Base-by-base conservation (phyloP, 2,329 filamentous ascomycete species). In the Phaeosphaeria sp. region DNA sequence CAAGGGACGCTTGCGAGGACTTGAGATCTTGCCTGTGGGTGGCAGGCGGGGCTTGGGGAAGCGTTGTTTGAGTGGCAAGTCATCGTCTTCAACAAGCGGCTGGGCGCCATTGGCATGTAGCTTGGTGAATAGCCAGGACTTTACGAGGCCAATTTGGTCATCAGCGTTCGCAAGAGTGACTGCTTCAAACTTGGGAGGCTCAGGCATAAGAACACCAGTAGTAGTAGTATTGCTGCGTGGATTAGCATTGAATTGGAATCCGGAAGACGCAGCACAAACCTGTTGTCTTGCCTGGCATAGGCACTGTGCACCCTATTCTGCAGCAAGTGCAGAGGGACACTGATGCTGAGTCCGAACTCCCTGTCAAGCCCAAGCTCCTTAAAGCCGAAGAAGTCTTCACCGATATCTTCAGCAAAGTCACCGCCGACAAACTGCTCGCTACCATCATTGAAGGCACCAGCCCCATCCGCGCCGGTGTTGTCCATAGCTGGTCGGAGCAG, bases 381-480 rank as follows among this genome's bases (percentile, higher is more conserved):
- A 86, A 99, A 98, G 25, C 95, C 95, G 72, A 99, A 99, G 85
- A 97, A 99, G 79, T 99, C 95, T 81, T 99, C 95, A 60, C 93
- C 94, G 13, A 99, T 90, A 68, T 99, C 95, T 75, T 97, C 95
- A 0, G 95, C 95, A 75, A 99, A 99, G 77, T 99, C 95, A 60
- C 95, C 95, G 46, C 91, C 92, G 48, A 97, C 89, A 68, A 98
- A 99, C 74, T 98, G 95, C 64, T 99, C 95, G 77, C 93, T 97
- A 64, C 93, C 94, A 69, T 99, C 95, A 61, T 96, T 92, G 83
- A 99, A 99, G 6, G 93, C 91, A 55, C 90, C 91, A 4, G 90
- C 93, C 36, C 93, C 95, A 73, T 98, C 95, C 30, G 87, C 86
- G 36, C 91, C 90, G 45, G 86, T 88, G 69, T 96, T 79, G 49